Evolutionary conservation across 2,329 filamentous ascomycete genomes (phyloP), one percentile per base, ranked within the genome.

Genomic region (Trichoderma brevicompactum): DNA sequence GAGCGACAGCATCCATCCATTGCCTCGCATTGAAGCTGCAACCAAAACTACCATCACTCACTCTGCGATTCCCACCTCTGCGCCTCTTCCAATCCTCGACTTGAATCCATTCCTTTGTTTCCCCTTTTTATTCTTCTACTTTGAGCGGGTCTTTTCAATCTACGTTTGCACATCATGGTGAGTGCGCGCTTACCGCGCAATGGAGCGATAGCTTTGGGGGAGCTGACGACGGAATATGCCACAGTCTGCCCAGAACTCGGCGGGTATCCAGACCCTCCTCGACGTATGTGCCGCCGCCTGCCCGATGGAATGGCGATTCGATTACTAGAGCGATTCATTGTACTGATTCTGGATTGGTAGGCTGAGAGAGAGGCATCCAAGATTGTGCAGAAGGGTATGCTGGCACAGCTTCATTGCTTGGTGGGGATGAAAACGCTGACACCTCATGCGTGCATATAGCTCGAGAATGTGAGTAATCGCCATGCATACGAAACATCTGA

Each of bases 361-460:
- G 94, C 95, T 74, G 95, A 99, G 87, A 91, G 93, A 80, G 94
- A 98, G 80, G 95, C 95, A 68, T 94, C 97, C 82, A 97, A 97
- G 87, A 99, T 99, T 78, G 94, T 99, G 66, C 94, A 98, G 80
- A 93, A 95, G 87, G 92, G 94, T 96, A 79, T 67, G 82, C 78
- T 44, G 46, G n/a, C 52, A 52, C 17, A 23, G 60, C 54, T 55
- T 40, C 38, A 34, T 12, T 38, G 32, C 66, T 65, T 50, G 67
- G 56, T 67, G 19, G 28, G 59, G 8, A n/a, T 34, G 23, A 17
- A 19, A 5, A 38, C 7, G 38, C 36, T 59, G 6, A 43, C 36
- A 10, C 10, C 40, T 8, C 8, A 28, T 68, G 62, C 36, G 49
- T 43, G 48, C 71, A 64, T 64, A 36, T 72, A 96, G 92, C 92